Base-by-base conservation (phyloP, 2,329 filamentous ascomycete genomes). In the Pseudogymnoascus sp. region DNA sequence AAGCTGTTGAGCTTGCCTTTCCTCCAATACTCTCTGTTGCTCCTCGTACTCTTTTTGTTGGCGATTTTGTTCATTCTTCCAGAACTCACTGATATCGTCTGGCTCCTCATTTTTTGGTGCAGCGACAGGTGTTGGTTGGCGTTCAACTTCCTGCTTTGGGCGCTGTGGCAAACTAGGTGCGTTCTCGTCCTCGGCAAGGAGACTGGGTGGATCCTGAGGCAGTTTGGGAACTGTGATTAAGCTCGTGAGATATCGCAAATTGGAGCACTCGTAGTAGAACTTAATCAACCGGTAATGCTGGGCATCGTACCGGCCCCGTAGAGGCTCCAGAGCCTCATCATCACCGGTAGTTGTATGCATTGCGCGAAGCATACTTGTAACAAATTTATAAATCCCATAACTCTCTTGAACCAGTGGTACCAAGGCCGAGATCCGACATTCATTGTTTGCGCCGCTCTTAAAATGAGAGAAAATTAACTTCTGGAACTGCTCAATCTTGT, bases 261-360 rank as follows among this genome's bases (percentile, higher is more conserved):
- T 99, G 10, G 95, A 97, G 77, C 95, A 99, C 77, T 99, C 95
- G 76, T 97, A 97, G 78, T 99, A 99, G 78, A 97, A 99, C 73
- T 96, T 95, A 73, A 96, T 90, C 14, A 99, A 84, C 16, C 95
- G 90, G 79, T 97, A 93, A 76, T 99, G 95, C 73, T 97, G 95
- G 13, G 95, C 92, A 74, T 97, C 89, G 74, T 97, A 99, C 71
- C 93, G 84, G 66, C 88, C 85, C 64, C 93, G 88, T 6, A 99
- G 84, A 1, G 93, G 95, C 68, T 93, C 88, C 56, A 99, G 82
- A 6, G 92, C 93, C 65, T 97, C 95, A 67, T 96, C 90, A 71
- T 99, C 95, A 63, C 95, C 93, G 11, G 95, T 95, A 56, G 91
- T 92, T 2, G 90, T 93, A 75, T 99, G 93, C 93, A 99, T 97